Percentiles rank a stretch among this genome's conserved stretches.
phyloP scores from a whole-genome alignment of 176 grass and related monocot genomes.

The Coix lacrymajobi region DNA sequence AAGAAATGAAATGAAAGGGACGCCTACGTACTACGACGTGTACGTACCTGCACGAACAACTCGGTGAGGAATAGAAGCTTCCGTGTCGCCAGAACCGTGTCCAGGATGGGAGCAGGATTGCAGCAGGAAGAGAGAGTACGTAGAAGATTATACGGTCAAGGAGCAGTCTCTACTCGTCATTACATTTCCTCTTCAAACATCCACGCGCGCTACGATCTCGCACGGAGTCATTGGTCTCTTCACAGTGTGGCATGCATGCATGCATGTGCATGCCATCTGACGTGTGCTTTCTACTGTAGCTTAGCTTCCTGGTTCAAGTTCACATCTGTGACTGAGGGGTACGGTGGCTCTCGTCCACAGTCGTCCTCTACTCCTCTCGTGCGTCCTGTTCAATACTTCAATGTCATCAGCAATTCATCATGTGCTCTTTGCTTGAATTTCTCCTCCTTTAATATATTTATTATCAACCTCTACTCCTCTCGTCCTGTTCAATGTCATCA shows the following conservation, averaged over 20 bases:
- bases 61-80: not conserved
- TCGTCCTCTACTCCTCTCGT: too few relatives aligned
- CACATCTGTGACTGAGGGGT: too few relatives aligned
- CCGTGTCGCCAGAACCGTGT: conserved; percentile 17
- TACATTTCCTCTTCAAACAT: conserved; percentile 26
- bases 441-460: not conserved
- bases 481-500: too few relatives aligned
- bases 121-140: not conserved
- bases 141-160: conserved; percentile 23
- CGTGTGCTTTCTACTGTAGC: not conserved
- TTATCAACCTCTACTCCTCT: too few relatives aligned
- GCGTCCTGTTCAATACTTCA: too few relatives aligned
- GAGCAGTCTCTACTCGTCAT: conserved; percentile 43
- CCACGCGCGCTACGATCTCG: not conserved
- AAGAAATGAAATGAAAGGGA: not conserved
- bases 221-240: not conserved
- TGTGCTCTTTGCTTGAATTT: conserved; percentile 9
- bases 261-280: not conserved
- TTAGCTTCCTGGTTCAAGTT: too few relatives aligned
- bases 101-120: not conserved
- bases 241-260: not conserved
- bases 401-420: too few relatives aligned
- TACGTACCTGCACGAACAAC: not conserved
- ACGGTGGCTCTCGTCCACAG: too few relatives aligned
- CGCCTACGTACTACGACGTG: not conserved